Percentiles rank a stretch among this genome's conserved stretches.
phyloP scores from a whole-genome alignment of 352 stramenopile genomes.

The Pythium phragmitis region DNA sequence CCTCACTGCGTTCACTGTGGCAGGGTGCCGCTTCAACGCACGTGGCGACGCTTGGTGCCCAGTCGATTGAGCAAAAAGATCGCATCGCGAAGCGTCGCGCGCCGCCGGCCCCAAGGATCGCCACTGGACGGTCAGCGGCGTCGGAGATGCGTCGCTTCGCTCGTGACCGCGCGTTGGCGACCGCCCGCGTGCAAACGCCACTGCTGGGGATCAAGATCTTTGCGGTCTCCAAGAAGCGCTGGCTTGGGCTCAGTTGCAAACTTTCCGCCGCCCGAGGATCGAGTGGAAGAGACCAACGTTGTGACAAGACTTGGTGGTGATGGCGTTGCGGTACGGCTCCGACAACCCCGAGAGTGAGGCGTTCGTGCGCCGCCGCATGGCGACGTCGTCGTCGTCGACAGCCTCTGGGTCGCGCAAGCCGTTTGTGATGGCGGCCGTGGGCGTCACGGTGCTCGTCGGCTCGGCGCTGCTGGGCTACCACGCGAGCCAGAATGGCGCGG shows the following conservation, averaged over 20 bases:
- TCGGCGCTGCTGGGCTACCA: constrained; percentile 12
- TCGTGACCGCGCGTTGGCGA: background rate
- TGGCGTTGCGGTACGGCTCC: constrained; percentile 8
- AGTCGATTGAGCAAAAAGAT: background rate
- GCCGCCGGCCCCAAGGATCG: too few relatives aligned
- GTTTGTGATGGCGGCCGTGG: background rate
- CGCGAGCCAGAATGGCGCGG: background rate
- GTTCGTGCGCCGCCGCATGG: constrained; percentile 4
- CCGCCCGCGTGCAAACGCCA: background rate
- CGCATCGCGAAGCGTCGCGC: background rate
- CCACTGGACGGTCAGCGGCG: background rate
- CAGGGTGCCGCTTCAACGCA: background rate
- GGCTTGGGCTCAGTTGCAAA: background rate
- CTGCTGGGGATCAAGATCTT: background rate
- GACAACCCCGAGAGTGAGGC: constrained; percentile 12
- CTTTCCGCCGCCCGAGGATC: background rate
- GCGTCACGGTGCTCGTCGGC: constrained; percentile 6
- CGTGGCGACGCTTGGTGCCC: background rate
- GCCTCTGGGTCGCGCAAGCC: background rate
- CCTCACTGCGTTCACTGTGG: too few relatives aligned
- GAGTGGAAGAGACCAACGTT: background rate
- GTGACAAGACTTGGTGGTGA: background rate
- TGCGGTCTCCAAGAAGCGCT: too few relatives aligned
- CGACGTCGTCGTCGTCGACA: background rate
- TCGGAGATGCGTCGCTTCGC: background rate